Base-by-base conservation (phyloP, 2,329 filamentous ascomycete species). In the Aspergillus awamori region DNA sequence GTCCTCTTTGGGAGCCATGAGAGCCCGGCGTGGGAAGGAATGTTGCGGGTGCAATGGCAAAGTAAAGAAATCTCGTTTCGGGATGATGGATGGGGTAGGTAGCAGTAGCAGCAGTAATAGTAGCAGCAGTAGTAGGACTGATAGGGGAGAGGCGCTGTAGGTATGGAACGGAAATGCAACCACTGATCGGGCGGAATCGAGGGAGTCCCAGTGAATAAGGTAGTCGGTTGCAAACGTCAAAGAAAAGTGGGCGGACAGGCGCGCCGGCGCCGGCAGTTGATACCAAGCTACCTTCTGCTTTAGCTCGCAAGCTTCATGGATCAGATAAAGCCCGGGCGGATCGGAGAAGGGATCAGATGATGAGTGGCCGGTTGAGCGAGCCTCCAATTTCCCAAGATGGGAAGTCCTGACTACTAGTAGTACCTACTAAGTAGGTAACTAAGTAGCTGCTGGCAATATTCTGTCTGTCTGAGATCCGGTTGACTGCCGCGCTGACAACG, bases 1-100 rank as follows among this genome's bases (percentile, higher is more conserved):
- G 63, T 75, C 75, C 70, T 77, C 76, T 70, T 75, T 76, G 62
- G 74, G 75, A 72, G 71, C 74, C 76, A 77, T 77, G 63, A 64
- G 57, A 69, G 71, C 74, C 75, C 71, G 63, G 66, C 64, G 67
- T 57, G 55, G 41, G 49, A 61, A 70, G 70, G 72, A 73, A 72
- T 75, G 72, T 69, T 69, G 69, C 67, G 38, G 51, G 33, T 24
- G 38, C 38, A 45, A 55, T 54, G 55, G 56, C 58, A 24, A 39
- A 53, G 28, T n/a, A 38, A 48, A 10, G 28, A 28, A 43, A 36
- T 36, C 30, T 36, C 11, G 30, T 11, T 28, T 41, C 22, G 45
- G 26, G 26, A n/a, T 51, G 17, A 30, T 28, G 26, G 24, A 51
- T 24, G 47, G 47, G 13, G 26, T 10, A 17, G n/a, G 26, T n/a